phyloP scores from a whole-genome alignment of 306 rosid genomes.

The Prunus armeniaca region DNA sequence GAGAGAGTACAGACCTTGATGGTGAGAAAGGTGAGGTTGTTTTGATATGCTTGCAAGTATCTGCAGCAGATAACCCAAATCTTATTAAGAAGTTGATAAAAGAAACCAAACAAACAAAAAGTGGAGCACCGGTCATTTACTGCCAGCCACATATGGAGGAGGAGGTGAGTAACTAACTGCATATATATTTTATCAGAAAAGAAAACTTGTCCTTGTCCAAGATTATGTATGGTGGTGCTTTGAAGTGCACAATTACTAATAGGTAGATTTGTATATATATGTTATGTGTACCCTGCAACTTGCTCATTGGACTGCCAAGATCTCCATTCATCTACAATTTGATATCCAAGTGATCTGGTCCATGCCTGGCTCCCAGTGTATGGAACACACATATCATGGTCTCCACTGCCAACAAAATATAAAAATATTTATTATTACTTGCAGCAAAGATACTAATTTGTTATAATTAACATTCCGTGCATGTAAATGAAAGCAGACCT shows the following conservation, averaged over 20 bases:
- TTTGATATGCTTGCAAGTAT: slow-evolving; percentile 39
- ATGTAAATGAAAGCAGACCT: slow-evolving; percentile 26
- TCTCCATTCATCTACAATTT: slow-evolving; percentile 57
- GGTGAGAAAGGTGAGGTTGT: slow-evolving; percentile 45
- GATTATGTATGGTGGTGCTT: too few relatives aligned
- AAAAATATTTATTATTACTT: not conserved
- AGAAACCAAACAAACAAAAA: too few relatives aligned
- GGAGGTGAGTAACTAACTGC: too few relatives aligned
- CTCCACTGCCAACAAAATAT: slow-evolving; percentile 46
- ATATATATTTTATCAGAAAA: too few relatives aligned
- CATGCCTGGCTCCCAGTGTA: slow-evolving; percentile 74
- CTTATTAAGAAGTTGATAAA: too few relatives aligned
- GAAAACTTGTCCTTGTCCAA: too few relatives aligned
- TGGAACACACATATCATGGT: slow-evolving; percentile 87
- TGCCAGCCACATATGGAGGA: too few relatives aligned
- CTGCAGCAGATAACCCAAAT: slow-evolving; percentile 15
- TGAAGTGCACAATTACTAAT: too few relatives aligned
- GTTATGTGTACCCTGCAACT: slow-evolving; percentile 51
- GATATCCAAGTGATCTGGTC: slow-evolving; percentile 65
- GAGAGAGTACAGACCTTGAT: slow-evolving; percentile 30
- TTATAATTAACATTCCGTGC: too few relatives aligned
- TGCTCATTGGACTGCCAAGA: slow-evolving; percentile 52
- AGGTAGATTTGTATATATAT: too few relatives aligned
- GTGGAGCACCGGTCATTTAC: too few relatives aligned
- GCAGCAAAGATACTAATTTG: too few relatives aligned